Evolutionary conservation across 2,329 filamentous ascomycete genomes (phyloP), one percentile per base, ranked within the genome.

Genomic region (Colletotrichum sp.): DNA sequence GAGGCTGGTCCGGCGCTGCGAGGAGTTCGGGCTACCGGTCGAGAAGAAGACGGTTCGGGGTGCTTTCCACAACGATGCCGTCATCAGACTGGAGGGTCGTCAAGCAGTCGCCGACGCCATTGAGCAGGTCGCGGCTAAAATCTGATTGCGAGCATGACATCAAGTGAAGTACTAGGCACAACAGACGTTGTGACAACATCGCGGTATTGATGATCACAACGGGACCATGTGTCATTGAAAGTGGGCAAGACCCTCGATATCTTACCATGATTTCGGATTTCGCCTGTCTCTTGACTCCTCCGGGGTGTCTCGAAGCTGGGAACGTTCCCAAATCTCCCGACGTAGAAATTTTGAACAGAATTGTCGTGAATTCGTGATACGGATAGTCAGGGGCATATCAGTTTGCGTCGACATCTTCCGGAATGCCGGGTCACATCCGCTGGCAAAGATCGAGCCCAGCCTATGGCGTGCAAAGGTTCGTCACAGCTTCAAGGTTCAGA

Each of bases 61-160:
- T 59, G 90, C 91, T 48, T 89, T 90, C 79, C 91, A 93, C 81
- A 92, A 90, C 74, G 90, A 92, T 79, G 86, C 88, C 65, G 88
- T 90, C 81, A 85, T 87, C 60, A 84, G 85, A 74, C 82, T 81
- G 30, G 86, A 86, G 67, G 90, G 89, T 18, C 86, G 86, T 76
- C 82, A 78, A 59, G 83, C 86, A 24, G 85, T 90, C 71, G 86
- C 87, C 16, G 83, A 86, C 32, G 88, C 87, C 68, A 84, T 91
- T 34, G 71, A 82, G 75, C 78, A 79, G 79, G 82, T 72, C 18
- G 59, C 48, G 28, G 57, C 64, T 68, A 34, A 65, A 66, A 30
- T 30, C 18, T 60, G 12, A 65, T 73, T 7, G n/a, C 43, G 26
- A 7, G 9, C 30, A 68, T 73, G 73, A 26, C 70, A 75, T 65